A percentile compares a stretch with the other conserved stretches of the same genome.
phyloP scores from a whole-genome alignment of 768 basidiomycete species.

The Megacollybia marginata region DNA sequence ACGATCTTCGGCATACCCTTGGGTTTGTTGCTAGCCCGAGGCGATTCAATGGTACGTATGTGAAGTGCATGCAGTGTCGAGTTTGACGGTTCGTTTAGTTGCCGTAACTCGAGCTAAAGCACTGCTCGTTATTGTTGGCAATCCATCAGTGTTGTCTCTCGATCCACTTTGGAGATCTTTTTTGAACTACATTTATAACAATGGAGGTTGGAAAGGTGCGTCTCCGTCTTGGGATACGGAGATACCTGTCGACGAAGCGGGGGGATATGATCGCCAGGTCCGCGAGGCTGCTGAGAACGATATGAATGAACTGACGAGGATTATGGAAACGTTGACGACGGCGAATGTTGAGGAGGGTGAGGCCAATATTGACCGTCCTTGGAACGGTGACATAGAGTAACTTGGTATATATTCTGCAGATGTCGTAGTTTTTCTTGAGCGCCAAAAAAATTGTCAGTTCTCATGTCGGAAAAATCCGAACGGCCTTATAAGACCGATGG shows the following conservation, averaged over 20 bases:
- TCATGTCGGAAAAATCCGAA: too few relatives aligned
- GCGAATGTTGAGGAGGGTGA: slow-evolving; percentile 14
- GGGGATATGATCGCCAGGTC: slow-evolving; percentile 30
- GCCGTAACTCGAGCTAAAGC: slow-evolving; percentile 58
- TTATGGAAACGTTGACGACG: slow-evolving; percentile 25
- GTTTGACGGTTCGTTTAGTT: slow-evolving; percentile 24
- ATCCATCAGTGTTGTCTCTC: slow-evolving; percentile 49
- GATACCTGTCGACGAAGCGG: slow-evolving; percentile 20
- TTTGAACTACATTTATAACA: slow-evolving; percentile 47
- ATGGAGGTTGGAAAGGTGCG: slow-evolving; percentile 39
- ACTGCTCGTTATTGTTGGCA: slow-evolving; percentile 51
- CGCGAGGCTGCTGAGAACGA: slow-evolving; percentile 25
- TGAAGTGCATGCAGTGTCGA: not conserved
- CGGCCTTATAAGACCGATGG: too few relatives aligned
- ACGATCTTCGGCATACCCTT: slow-evolving; percentile 46
- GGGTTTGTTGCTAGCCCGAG: slow-evolving; percentile 51
- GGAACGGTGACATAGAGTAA: slow-evolving; percentile 35
- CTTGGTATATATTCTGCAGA: too few relatives aligned
- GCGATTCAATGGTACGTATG: slow-evolving; percentile 29
- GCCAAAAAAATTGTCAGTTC: too few relatives aligned
- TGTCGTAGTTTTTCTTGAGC: too few relatives aligned
- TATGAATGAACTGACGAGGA: slow-evolving; percentile 34
- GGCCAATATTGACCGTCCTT: slow-evolving; percentile 29
- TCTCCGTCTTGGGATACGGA: slow-evolving; percentile 7
- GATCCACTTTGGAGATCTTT: slow-evolving; percentile 59